These are phyloP conservation scores for Ophiostoma angusticollis DNA, from an alignment of 2,329 filamentous ascomycete species.

Conservation along the genomic window DNA sequence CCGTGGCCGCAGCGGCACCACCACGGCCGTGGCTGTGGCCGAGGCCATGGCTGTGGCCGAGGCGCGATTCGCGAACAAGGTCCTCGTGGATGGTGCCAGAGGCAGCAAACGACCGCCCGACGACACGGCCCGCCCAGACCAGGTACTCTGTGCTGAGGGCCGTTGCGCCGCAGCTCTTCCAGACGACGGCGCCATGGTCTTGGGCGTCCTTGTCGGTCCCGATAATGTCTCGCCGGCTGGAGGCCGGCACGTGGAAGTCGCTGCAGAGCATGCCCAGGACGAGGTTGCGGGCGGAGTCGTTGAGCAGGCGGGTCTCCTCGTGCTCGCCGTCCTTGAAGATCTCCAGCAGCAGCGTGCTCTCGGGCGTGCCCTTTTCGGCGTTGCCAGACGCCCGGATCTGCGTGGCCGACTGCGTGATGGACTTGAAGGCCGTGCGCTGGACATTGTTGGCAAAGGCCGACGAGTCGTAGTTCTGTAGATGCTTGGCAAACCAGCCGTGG, in stretches of 20 bases:
- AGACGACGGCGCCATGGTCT: constrained; percentile 52
- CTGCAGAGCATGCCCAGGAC: constrained; percentile 63
- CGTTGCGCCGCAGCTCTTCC: constrained; percentile 59
- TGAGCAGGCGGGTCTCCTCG: constrained; percentile 51
- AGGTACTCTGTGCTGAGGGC: constrained; percentile 56
- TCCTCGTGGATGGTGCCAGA: constrained; percentile 54
- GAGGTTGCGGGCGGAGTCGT: constrained; percentile 53
- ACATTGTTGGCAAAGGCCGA: constrained; percentile 33
- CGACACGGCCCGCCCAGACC: constrained; percentile 71
- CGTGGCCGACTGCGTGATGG: constrained; percentile 56
- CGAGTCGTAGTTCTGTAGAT: constrained; percentile 51
- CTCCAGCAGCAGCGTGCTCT: constrained; percentile 67
- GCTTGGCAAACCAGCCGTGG: constrained; percentile 63
- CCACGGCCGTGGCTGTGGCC: constrained; percentile 36
- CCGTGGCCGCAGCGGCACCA: constrained; percentile 30
- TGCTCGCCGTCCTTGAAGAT: constrained; percentile 62
- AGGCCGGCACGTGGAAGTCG: constrained; percentile 52
- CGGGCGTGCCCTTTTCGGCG: constrained; percentile 54
- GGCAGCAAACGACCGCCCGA: constrained; percentile 72
- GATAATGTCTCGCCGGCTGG: constrained; percentile 52
- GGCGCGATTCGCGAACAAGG: constrained; percentile 45
- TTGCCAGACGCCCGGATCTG: constrained; percentile 56
- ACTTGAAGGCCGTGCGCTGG: constrained; percentile 46
- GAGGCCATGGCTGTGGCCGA: constrained; percentile 38
- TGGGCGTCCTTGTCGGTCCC: constrained; percentile 52